Base-by-base conservation (phyloP, 228 moss, liverwort and hornwort genomes). In the Sphagnum fallax region DNA sequence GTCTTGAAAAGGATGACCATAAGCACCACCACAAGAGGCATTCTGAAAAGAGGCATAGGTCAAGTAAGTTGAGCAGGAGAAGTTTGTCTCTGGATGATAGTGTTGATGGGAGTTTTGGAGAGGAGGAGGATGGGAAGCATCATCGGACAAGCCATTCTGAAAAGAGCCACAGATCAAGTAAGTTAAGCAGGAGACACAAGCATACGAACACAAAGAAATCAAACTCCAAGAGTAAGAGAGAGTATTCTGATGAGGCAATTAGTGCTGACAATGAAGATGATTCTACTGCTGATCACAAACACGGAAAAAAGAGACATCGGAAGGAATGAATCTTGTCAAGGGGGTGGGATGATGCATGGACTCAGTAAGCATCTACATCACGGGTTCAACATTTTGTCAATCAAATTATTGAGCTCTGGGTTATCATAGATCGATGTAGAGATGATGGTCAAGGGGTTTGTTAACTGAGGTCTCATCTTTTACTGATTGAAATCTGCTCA, bases 161-260 rank as follows among this genome's bases (percentile, higher is more conserved):
- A 55, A 55, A 55, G 49, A 75, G 67, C 48, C 74, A 55, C 55
- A 55, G 55, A 55, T 12, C 55, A 55, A 12, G 55, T 55, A 55
- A 55, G 55, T 8, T 1, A 12, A 4, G 55, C 55, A 55, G 55
- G 55, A 8, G 55, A 12, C 8, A 12, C 55, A 55, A 55, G 55
- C 55, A 55, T 55, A 32, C 3, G 2, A 32, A 32, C 32, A 32
- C 32, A 32, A 32, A 32, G 32, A 32, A 32, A 32, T 32, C 32
- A 32, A 32, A 32, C 32, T 80, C 80, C 52, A 79, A 65, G 61
- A 68, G 69, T 65, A 71, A 5, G 50, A 73, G 52, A 66, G 62
- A 52, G 2, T 7, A 11, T 52, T 75, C 67, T 3, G 71, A 65
- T 47, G 71, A 72, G n/a, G 70, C 70, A 14, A 49, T 50, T 13